A percentile compares a stretch with the other conserved stretches of the same genome.
These are phyloP conservation scores for Cyanophora paradoxa DNA, from an alignment of 78 protist species.

Conservation along the genomic window DNA sequence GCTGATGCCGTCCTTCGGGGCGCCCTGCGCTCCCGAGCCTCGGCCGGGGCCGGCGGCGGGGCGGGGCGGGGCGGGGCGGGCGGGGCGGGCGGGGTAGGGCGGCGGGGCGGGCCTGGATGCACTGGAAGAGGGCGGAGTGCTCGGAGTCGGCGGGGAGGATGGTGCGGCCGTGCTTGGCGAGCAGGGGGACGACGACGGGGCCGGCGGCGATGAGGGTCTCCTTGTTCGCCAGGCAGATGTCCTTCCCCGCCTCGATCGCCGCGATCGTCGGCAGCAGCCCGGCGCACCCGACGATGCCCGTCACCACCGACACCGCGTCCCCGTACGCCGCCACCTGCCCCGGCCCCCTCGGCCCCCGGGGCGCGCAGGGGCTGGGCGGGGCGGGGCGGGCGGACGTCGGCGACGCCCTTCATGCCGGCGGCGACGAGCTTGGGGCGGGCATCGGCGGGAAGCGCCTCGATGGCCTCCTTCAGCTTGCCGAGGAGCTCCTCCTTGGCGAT, in stretches of 20 bases:
- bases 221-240: constrained; percentile 41
- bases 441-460: too few relatives aligned
- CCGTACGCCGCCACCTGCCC: constrained; percentile 14
- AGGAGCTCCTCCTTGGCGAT: not conserved
- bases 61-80: not conserved
- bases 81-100: not conserved
- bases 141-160: constrained; percentile 41
- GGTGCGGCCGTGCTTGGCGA: constrained; percentile 17
- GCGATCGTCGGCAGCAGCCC: constrained; percentile 34
- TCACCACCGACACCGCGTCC: constrained; percentile 36
- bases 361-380: too few relatives aligned
- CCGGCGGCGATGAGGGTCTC: not conserved
- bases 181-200: constrained; percentile 36
- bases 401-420: not conserved
- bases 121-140: constrained; percentile 46
- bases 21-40: not conserved
- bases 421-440: too few relatives aligned
- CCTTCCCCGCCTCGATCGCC: constrained; percentile 13
- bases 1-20: constrained; percentile 11
- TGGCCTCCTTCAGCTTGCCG: not conserved
- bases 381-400: not conserved
- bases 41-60: not conserved
- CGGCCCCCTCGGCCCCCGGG: too few relatives aligned
- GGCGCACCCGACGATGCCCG: constrained; percentile 43
- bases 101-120: constrained; percentile 11